These are phyloP conservation scores for Kalaharituber pfeilii DNA, from an alignment of 2,329 filamentous ascomycete species.

Conservation along the genomic window DNA sequence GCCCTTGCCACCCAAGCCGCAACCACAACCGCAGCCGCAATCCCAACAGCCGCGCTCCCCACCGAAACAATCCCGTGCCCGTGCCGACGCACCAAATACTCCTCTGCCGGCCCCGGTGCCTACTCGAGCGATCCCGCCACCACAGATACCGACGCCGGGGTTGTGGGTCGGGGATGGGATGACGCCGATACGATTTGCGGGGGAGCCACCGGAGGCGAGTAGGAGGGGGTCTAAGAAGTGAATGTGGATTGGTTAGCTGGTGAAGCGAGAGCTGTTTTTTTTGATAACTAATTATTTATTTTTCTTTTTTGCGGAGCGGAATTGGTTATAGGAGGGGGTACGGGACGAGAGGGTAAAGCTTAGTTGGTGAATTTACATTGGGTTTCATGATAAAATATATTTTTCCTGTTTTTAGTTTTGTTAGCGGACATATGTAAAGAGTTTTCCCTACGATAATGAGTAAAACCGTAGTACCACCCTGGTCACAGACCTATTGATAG, in stretches of 20 bases:
- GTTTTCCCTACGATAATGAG: too few species aligned
- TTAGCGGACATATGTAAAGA: too few species aligned
- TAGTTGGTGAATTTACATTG: too few species aligned
- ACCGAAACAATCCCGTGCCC: too few species aligned
- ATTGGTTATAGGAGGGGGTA: too few species aligned
- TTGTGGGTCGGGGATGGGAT: conserved; percentile 16
- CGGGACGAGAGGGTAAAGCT: too few species aligned
- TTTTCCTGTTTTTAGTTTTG: too few species aligned
- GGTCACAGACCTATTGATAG: too few species aligned
- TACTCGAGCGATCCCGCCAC: conserved; percentile 5
- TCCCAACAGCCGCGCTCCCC: too few species aligned
- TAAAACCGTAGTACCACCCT: too few species aligned
- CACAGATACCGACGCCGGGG: conserved; percentile 11
- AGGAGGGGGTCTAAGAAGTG: conserved; percentile 11
- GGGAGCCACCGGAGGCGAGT: conserved; percentile 2
- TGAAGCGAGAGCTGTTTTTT: conserved; percentile 11
- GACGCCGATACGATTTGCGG: conserved; percentile 16
- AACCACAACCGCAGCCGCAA: background rate
- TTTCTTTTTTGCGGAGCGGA: background rate
- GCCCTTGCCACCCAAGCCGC: background rate
- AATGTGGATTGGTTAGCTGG: conserved; percentile 10
- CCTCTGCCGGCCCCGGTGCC: conserved; percentile 10
- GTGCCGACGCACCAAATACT: too few species aligned
- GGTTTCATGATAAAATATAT: too few species aligned
- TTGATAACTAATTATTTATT: conserved; percentile 5